Evolutionary conservation across 495 filamentous ascomycete species (phyloP).

Genomic region (Neurospora sp.): DNA sequence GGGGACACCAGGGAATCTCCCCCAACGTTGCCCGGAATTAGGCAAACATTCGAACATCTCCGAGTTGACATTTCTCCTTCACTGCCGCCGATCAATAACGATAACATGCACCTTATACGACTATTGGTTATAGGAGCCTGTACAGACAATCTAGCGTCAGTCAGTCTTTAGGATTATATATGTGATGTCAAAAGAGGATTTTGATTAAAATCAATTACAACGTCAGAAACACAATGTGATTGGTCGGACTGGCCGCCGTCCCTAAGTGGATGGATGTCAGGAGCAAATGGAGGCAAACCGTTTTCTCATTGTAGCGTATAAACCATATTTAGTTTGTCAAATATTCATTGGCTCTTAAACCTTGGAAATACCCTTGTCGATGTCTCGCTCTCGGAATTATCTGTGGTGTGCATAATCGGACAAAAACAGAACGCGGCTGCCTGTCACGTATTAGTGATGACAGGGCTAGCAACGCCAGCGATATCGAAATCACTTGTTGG

Average conservation of each 20-base stretch:
- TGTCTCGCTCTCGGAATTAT: background rate
- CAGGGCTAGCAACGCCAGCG: background rate
- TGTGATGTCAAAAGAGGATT: background rate
- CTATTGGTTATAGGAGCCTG: background rate
- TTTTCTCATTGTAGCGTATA: background rate
- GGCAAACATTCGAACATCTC: background rate
- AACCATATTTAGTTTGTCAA: background rate
- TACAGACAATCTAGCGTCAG: background rate
- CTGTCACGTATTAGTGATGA: background rate
- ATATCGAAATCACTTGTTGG: background rate
- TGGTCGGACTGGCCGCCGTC: background rate
- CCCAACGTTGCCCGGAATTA: background rate
- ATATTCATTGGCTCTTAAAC: background rate
- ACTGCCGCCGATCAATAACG: background rate
- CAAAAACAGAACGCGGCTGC: background rate
- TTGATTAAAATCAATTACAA: background rate
- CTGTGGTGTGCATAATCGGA: background rate
- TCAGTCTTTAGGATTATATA: background rate
- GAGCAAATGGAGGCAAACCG: background rate
- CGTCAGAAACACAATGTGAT: background rate
- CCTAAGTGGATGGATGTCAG: background rate
- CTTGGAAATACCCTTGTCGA: background rate
- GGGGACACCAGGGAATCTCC: background rate
- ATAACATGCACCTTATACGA: background rate
- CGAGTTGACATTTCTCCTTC: background rate